Evolutionary conservation across 2,329 filamentous ascomycete species (phyloP).

Genomic region (Fusarium tupiense): DNA sequence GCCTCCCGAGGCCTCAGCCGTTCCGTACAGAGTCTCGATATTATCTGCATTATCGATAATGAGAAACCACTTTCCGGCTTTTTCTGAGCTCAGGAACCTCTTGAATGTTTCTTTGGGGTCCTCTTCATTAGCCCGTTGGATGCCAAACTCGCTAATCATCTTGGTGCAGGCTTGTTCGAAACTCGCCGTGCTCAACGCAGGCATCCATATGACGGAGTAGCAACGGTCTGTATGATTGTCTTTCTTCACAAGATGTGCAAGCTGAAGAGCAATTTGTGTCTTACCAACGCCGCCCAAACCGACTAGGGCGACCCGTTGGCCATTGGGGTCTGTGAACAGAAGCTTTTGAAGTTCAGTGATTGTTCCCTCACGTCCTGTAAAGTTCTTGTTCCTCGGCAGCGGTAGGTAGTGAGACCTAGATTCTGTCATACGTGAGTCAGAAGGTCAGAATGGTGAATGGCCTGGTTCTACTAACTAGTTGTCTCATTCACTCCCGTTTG

Average conservation of each 20-base stretch:
- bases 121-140: accelerated
- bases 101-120: not conserved
- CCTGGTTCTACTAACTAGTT: not conserved
- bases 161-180: not conserved
- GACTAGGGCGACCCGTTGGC: not conserved
- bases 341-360: accelerated
- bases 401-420: not conserved
- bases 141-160: not conserved
- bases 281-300: not conserved
- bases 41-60: constrained; percentile 57
- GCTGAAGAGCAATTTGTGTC: not conserved
- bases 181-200: not conserved
- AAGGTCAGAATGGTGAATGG: not conserved
- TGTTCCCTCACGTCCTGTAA: not conserved
- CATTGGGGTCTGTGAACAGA: not conserved
- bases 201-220: not conserved
- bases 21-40: constrained; percentile 28
- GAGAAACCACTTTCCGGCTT: constrained; percentile 50
- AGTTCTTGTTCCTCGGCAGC: not conserved
- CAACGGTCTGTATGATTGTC: accelerated
- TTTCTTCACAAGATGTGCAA: not conserved
- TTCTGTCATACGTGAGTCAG: not conserved
- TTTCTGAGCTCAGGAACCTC: constrained; percentile 39
- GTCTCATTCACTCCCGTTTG: not conserved
- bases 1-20: constrained; percentile 12